Conservation (phyloP, 2,329 filamentous ascomycete species). For the Hypoxylon sp. region DNA sequence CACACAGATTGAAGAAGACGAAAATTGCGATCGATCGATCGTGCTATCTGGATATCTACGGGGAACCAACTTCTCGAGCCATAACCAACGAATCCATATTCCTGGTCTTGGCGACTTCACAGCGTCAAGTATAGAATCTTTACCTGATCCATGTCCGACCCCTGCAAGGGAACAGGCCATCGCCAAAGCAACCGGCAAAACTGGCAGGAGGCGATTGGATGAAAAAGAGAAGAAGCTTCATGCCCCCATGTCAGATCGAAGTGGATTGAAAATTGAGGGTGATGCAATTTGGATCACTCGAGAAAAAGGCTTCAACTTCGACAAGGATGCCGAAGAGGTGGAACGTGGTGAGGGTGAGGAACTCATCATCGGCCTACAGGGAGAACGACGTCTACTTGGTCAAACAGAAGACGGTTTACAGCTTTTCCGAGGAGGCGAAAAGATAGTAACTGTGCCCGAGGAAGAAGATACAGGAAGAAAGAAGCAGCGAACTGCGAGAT, state of each 20-base stretch:
- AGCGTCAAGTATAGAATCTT: slow-evolving; percentile 82
- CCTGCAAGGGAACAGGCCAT: slow-evolving; percentile 89
- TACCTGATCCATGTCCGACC: slow-evolving; percentile 96
- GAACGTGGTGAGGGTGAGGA: slow-evolving; percentile 95
- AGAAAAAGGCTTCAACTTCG: slow-evolving; percentile 80
- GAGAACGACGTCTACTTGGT: slow-evolving; percentile 83
- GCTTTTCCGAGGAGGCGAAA: slow-evolving; percentile 82
- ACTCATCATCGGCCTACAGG: slow-evolving; percentile 89
- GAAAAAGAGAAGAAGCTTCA: slow-evolving; percentile 98
- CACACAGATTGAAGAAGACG: slow-evolving; percentile 86
- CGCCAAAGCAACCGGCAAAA: slow-evolving; percentile 86
- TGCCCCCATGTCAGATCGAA: slow-evolving; percentile 98
- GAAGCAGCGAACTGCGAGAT: slow-evolving; percentile 66
- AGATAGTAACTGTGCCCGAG: slow-evolving; percentile 70
- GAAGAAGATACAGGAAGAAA: slow-evolving; percentile 72
- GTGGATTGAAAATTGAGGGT: slow-evolving; percentile 94
- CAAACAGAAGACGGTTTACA: slow-evolving; percentile 85
- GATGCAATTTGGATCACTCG: slow-evolving; percentile 91
- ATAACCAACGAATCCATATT: slow-evolving; percentile 89
- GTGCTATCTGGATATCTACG: slow-evolving; percentile 93
- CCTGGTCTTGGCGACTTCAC: slow-evolving; percentile 92
- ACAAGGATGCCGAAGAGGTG: slow-evolving; percentile 71
- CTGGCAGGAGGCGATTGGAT: slow-evolving; percentile 81
- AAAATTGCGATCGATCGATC: slow-evolving; percentile 90
- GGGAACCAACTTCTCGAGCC: slow-evolving; percentile 91